Percentiles rank a stretch among this genome's conserved stretches.
Evolutionary conservation across 805 yeast species (phyloP).

Genomic region (Monosporozyma solicola): DNA sequence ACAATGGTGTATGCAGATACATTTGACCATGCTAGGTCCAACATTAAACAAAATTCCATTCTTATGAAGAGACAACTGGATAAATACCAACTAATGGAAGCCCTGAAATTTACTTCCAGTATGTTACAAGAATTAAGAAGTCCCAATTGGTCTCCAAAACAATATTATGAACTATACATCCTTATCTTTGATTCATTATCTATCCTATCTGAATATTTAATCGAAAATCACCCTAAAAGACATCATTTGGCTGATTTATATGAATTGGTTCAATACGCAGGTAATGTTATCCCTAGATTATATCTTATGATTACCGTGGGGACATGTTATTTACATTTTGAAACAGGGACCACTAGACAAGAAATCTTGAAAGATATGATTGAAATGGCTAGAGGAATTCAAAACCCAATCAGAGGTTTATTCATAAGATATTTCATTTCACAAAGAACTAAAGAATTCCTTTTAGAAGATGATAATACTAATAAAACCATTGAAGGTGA

Average conservation of each 20-base stretch:
- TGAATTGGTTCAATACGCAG: constrained; percentile 91
- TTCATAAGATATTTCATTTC: constrained; percentile 83
- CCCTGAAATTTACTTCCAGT: constrained; percentile 76
- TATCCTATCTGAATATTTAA: constrained; percentile 52
- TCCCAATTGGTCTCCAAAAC: constrained; percentile 68
- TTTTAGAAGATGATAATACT: constrained; percentile 20
- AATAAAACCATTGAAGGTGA: not conserved
- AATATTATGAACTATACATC: constrained; percentile 86
- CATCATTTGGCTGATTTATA: constrained; percentile 78
- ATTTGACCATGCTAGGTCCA: constrained; percentile 20
- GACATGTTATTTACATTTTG: constrained; percentile 69
- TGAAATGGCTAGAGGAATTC: constrained; percentile 96
- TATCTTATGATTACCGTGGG: constrained; percentile 96
- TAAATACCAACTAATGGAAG: constrained; percentile 69
- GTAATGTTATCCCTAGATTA: constrained; percentile 84
- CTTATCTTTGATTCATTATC: constrained; percentile 76
- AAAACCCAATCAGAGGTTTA: constrained; percentile 87
- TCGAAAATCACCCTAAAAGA: constrained; percentile 56
- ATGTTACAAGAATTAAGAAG: constrained; percentile 77
- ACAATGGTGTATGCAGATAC: constrained; percentile 23
- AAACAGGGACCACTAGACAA: constrained; percentile 55
- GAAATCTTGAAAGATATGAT: constrained; percentile 93
- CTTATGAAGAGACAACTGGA: constrained; percentile 70
- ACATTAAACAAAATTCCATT: constrained; percentile 59
- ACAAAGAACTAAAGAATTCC: constrained; percentile 57